Base-by-base conservation (phyloP, 1,284 basidiomycete species). In the Coniferiporia weirii region DNA sequence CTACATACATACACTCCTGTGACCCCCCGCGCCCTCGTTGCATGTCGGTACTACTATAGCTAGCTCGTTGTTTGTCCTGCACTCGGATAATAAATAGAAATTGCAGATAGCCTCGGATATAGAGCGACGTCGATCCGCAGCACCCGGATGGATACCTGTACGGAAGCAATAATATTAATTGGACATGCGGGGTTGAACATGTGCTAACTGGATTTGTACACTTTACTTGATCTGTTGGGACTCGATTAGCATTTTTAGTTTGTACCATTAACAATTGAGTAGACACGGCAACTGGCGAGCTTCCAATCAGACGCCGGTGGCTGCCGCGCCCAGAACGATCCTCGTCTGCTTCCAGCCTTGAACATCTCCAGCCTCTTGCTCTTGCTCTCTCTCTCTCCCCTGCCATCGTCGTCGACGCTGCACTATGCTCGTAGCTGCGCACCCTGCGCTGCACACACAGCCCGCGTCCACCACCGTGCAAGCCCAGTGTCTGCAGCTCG, bases 341-440 rank as follows among this genome's bases (percentile, higher is more conserved):
- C 34, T 12, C 20, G n/a, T 43, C 40, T 53, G 38, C 38, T 53
- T 44, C 40, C 40, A 43, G 2, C 36, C 10, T 43, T 22, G 12
- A 27, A 27, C 27, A 27, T 27, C 27, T 27, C 2, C 27, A n/a
- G n/a, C n/a, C n/a, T 15, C 20, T n/a, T 13, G 9, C 17, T 46
- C 44, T 32, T 13, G 35, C 20, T 19, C 43, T 32, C 27, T 46
- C 53, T 19, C 13, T 34, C 19, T 44, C 38, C 12, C 27, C 17
- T 34, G 47, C 17, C n/a, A 12, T 7, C 15, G 17, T 38, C 34
- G 17, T 46, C 17, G 9, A 49, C 34, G 36, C 22, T 36, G 15
- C 10, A 36, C 50, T 12, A 57, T 57, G 56, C 50, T 57, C 12
- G 40, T 57, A 44, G 56, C 56, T 17, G 34, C 56, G 38, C 49